A percentile compares a stretch with the other conserved stretches of the same genome.
phyloP scores from a whole-genome alignment of 257 asterid genomes.

The Thymus mandschuricus region DNA sequence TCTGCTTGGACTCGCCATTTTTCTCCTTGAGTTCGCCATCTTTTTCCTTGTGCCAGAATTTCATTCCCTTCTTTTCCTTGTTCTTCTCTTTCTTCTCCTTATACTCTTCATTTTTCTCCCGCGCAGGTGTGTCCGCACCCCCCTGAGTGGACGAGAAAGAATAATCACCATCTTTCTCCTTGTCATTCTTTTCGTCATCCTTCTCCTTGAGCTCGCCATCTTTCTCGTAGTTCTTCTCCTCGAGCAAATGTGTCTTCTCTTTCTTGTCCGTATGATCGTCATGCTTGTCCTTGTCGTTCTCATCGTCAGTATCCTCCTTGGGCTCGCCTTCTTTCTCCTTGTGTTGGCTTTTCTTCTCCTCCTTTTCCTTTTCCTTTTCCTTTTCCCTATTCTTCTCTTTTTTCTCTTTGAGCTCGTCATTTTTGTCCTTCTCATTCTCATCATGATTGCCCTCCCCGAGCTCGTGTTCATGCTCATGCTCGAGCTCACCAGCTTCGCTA shows the following conservation, averaged over 20 bases:
- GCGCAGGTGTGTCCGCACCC: too few species aligned
- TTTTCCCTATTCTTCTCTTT: background rate
- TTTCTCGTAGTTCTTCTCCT: background rate
- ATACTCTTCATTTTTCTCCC: background rate
- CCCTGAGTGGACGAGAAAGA: too few species aligned
- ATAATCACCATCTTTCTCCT: background rate
- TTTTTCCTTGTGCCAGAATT: background rate
- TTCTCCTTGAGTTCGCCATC: background rate
- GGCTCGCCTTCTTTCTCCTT: background rate
- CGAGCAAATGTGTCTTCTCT: background rate
- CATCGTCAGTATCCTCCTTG: background rate
- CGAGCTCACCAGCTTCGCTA: background rate
- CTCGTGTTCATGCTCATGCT: background rate
- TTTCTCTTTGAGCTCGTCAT: background rate
- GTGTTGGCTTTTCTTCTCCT: background rate
- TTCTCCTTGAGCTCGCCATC: background rate
- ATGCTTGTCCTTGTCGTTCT: background rate
- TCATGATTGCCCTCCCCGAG: background rate
- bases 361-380: background rate
- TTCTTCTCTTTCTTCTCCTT: background rate
- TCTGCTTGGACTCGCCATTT: background rate
- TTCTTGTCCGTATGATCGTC: background rate
- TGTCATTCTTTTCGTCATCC: background rate
- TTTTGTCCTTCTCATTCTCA: background rate
- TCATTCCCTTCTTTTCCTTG: too few species aligned